A percentile compares a stretch with the other conserved stretches of the same genome.
phyloP scores from a whole-genome alignment of 768 basidiomycete genomes.

The Psilocybe tampanensis region DNA sequence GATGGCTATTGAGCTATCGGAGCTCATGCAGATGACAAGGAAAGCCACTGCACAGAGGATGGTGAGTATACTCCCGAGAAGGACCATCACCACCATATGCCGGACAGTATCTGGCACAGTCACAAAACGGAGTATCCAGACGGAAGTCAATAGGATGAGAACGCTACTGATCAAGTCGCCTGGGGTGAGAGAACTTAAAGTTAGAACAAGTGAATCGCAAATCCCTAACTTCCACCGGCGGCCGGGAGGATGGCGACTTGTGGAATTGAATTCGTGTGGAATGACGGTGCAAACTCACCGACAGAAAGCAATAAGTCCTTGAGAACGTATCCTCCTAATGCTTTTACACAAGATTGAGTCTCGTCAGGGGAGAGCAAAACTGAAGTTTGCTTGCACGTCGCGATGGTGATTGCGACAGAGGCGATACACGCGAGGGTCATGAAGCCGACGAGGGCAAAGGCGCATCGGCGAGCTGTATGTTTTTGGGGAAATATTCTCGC shows the following conservation, averaged over 20 bases:
- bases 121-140: neutral
- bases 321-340: neutral
- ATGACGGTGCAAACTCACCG: too few relatives aligned
- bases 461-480: slow-evolving; percentile 1
- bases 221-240: too few relatives aligned
- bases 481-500: slow-evolving; percentile 8
- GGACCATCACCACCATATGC: neutral
- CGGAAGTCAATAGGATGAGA: neutral
- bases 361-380: neutral
- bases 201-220: too few relatives aligned
- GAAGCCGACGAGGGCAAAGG: neutral
- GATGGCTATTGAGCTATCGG: neutral
- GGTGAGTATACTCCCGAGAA: neutral
- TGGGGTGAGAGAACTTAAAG: neutral
- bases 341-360: neutral
- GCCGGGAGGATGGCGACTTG: neutral
- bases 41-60: neutral
- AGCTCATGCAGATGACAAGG: neutral
- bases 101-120: neutral
- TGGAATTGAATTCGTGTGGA: too few relatives aligned
- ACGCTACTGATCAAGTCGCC: neutral
- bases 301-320: neutral
- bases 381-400: slow-evolving; percentile 3
- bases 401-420: neutral
- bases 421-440: neutral